Evolutionary conservation across 371 early-diverging fungal species (phyloP), one percentile per base, ranked within the genome.

Genomic region (Rhizopus sp.): DNA sequence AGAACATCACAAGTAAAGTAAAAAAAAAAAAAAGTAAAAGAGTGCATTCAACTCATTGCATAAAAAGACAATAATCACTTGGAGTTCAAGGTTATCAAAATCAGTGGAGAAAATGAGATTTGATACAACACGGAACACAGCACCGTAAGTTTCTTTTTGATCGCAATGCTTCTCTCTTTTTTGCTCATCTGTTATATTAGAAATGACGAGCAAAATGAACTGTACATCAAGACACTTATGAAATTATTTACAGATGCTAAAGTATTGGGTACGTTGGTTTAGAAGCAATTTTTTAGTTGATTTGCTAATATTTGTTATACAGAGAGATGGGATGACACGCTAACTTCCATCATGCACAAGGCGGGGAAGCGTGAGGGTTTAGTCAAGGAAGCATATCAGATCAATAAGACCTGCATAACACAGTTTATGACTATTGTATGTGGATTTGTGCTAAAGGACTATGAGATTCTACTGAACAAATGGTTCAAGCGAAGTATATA

Each of bases 381-480:
- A 9, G 32, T 42, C 6, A 23, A 45, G 40, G 46, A 44, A 37
- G 35, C 29, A 30, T 16, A 33, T 44, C 44, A 53, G 8, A 35
- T 13, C 7, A 46, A 57, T 4, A 33, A 53, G 29, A 31, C 42
- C 30, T 70, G 70, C 40, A 52, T 54, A 12, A 66, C 64, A 3
- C 53, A 63, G 8, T 49, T 76, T 39, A 44, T 59, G 23, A 48
- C 42, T 5, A 49, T 70, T 31, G 57, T 77, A 10, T 69, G 72
- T 59, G 65, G 66, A 10, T 72, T 73, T 57, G 67, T 73, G 17
- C 41, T 77, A 39, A 70, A 69, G 38, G 78, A 77, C 37, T 64
- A 73, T 40, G 57, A 63, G 13, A 54, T 64, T 17, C 53, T 77
- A 9, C 51, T 77, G 6, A 57, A 66, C 44, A 71, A 73, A 50